Percentiles rank a stretch among this genome's conserved stretches.
These are phyloP conservation scores for Protomyces gravidus DNA, from an alignment of 1,139 yeast species.

Conservation along the genomic window DNA sequence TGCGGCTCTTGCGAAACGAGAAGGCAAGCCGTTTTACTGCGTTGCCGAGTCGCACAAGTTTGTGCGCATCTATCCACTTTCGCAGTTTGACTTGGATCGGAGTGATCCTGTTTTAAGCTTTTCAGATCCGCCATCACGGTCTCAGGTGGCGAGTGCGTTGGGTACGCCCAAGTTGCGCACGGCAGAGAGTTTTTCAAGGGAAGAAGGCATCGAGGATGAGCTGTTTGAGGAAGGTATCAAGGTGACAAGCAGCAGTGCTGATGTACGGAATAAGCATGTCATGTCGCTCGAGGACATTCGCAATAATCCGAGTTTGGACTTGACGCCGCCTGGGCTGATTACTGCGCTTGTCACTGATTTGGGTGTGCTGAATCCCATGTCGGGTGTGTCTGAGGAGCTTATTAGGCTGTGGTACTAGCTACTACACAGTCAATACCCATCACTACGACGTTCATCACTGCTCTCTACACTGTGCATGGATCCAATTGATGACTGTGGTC, in stretches of 20 bases:
- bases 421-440: too few relatives aligned
- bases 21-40: constrained; percentile 89
- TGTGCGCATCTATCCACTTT: constrained; percentile 89
- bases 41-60: constrained; percentile 90
- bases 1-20: constrained; percentile 85
- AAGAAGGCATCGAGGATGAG: too few relatives aligned
- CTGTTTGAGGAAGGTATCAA: neutral
- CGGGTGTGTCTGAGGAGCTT: constrained; percentile 95
- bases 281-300: constrained; percentile 39
- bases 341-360: constrained; percentile 94
- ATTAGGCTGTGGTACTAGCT: constrained; percentile 66
- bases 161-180: neutral
- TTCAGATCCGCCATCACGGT: constrained; percentile 36
- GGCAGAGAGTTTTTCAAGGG: neutral
- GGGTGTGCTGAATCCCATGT: constrained; percentile 85
- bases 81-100: constrained; percentile 81
- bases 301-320: constrained; percentile 61
- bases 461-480: too few relatives aligned
- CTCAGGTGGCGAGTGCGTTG: constrained; percentile 29
- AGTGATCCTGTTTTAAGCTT: constrained; percentile 47
- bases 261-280: constrained; percentile 26
- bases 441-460: too few relatives aligned
- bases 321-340: constrained; percentile 91
- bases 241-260: constrained; percentile 18
- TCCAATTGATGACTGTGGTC: too few relatives aligned